A percentile compares a stretch with the other conserved stretches of the same genome.
phyloP scores from a whole-genome alignment of 441 rosid genomes.

The Francoa sonchifolia region DNA sequence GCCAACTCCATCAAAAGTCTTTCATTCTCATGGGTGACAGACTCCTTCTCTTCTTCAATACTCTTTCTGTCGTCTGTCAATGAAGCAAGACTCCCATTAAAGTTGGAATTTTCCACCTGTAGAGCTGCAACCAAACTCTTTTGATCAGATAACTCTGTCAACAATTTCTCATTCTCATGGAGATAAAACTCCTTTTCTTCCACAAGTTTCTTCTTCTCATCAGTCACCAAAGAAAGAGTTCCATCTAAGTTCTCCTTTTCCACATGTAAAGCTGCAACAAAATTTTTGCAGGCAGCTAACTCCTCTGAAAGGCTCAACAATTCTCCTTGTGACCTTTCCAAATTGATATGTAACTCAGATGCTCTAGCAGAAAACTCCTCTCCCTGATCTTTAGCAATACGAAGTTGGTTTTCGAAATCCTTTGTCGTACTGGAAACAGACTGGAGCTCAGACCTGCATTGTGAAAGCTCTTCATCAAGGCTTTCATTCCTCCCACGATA shows the following conservation, averaged over 20 bases:
- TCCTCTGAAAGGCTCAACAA: constrained; percentile 29
- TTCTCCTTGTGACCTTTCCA: constrained; percentile 45
- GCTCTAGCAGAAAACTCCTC: constrained; percentile 43
- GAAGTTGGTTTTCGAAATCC: constrained; percentile 43
- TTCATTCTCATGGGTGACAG: constrained; percentile 29
- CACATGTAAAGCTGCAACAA: constrained; percentile 27
- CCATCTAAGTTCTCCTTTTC: constrained; percentile 46
- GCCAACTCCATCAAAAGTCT: constrained; percentile 25
- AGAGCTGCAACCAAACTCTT: constrained; percentile 40
- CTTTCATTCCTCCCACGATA: constrained; percentile 28
- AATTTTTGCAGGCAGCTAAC: constrained; percentile 34
- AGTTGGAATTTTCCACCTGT: constrained; percentile 36
- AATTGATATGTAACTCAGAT: constrained; percentile 42
- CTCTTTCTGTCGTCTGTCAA: constrained; percentile 32
- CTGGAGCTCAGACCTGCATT: constrained; percentile 55
- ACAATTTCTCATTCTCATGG: constrained; percentile 45
- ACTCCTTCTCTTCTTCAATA: constrained; percentile 49
- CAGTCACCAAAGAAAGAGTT: constrained; percentile 32
- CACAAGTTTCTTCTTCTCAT: constrained; percentile 34
- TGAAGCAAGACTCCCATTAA: constrained; percentile 30
- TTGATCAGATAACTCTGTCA: constrained; percentile 45
- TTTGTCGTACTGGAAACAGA: constrained; percentile 34
- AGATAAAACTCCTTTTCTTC: constrained; percentile 32
- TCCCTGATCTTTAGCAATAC: constrained; percentile 33
- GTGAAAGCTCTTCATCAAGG: constrained; percentile 54